Evolutionary conservation across 805 yeast genomes (phyloP), one percentile per base, ranked within the genome.

Genomic region (Suhomyces tanzawaensis): DNA sequence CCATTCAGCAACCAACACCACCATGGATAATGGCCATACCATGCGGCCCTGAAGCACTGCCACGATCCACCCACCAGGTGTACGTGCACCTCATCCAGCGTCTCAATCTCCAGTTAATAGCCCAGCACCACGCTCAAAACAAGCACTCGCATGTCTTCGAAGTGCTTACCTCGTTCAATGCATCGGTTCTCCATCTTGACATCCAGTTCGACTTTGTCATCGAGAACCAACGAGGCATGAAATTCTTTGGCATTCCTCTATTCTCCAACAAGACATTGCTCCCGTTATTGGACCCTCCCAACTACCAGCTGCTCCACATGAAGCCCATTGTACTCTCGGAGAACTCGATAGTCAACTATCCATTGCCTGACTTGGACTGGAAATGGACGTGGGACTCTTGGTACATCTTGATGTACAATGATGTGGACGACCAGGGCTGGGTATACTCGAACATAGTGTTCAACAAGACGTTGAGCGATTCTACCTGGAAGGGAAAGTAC

Each of bases 371-470:
- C 45, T 63, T 74, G 16, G 58, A 68, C 29, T 82, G 88, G 89
- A 52, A 57, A 38, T 82, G 89, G 89, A 54, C 54, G 7, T 82
- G 89, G 88, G 68, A 68, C 11, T 65, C 70, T 38, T 85, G 95
- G 95, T 81, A 79, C 49, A 81, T 83, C 2, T 69, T 81, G 41
- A 82, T 86, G 91, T 57, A 69, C 29, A 62, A 66, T 28, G 88
- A 84, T 51, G 83, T 78, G 15, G 95, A 85, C 56, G 90, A 84
- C 49, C 85, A 82, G 51, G 95, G 95, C n/a, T 85, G 95, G 95
- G 55, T 72, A 22, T 86, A 85, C 52, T 70, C 84, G 40, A 64
- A 75, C 60, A 47, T 70, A 17, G 74, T 81, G 42, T 74, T 73
- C 50, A 56, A 63, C 7, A 29, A 27, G 14, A 7, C 19, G 4